Conservation (phyloP, 345 rosid species). For the Eutrema heterophyllum region DNA sequence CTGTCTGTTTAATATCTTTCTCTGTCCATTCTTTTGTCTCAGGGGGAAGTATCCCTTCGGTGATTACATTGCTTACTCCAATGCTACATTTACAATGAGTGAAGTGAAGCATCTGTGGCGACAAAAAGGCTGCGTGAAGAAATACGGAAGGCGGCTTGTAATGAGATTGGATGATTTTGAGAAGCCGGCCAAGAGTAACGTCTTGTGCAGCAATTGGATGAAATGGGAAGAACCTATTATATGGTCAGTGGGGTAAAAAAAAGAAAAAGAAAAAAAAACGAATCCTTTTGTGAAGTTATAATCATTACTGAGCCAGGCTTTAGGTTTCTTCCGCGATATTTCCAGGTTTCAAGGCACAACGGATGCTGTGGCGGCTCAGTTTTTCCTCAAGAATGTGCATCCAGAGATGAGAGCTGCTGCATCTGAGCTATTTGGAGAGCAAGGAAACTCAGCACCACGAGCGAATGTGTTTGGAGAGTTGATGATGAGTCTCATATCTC, state of each 20-base stretch:
- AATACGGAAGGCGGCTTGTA: conserved; percentile 55
- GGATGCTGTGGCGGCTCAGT: conserved; percentile 93
- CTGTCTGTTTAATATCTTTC: conserved; percentile 23
- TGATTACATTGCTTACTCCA: conserved; percentile 80
- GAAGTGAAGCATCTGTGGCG: conserved; percentile 97
- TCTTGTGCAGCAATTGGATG: conserved; percentile 90
- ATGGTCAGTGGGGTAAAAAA: conserved; percentile 46
- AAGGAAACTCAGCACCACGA: conserved; percentile 45
- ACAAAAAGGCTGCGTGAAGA: conserved; percentile 61
- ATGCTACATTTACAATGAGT: conserved; percentile 55
- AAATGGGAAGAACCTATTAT: conserved; percentile 81
- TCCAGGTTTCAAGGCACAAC: conserved; percentile 92
- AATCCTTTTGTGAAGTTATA: not conserved
- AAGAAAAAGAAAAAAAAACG: not conserved
- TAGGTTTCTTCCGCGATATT: not conserved
- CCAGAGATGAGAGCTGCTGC: conserved; percentile 77
- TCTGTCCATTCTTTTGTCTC: conserved; percentile 21
- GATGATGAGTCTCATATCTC: conserved; percentile 77
- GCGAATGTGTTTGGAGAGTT: conserved; percentile 94
- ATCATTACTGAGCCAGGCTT: not conserved
- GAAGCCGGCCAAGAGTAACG: conserved; percentile 74
- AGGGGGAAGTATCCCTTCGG: conserved; percentile 94
- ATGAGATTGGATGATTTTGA: conserved; percentile 93
- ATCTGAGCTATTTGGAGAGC: conserved; percentile 59
- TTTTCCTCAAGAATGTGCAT: conserved; percentile 85